Evolutionary conservation across 2,329 filamentous ascomycete genomes (phyloP), one percentile per base, ranked within the genome.

Genomic region (Botrytis porri): DNA sequence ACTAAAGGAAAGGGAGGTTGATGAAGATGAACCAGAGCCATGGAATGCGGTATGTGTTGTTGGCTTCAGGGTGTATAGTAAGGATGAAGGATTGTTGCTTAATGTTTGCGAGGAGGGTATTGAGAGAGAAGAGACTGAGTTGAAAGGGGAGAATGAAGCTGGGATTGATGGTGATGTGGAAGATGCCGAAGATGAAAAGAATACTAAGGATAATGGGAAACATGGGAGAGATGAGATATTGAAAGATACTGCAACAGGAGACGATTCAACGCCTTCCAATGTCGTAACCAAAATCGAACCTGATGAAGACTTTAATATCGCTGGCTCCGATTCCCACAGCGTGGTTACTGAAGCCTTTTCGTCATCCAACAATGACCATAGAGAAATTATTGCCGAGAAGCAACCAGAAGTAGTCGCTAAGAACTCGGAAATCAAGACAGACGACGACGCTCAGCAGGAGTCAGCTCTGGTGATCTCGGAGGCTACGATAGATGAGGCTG

Each of bases 21-120:
- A 78, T 64, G 48, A 62, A 37, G 80, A 80, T 75, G 82, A 78
- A 12, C 77, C 80, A 0, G 83, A 84, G 39, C 82, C 83, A 0
- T 84, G 83, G 83, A 84, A 84, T 75, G 82, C 83, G 20, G 79
- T 84, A 57, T 83, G 82, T 74, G 82, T 84, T 67, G 78, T 84
- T 20, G 82, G 83, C 0, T 82, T 84, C 75, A 80, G 83, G 16
- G 80, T 84, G 22, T 84, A 84, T 73, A 83, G 82, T 4, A 81
- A 83, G 73, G 83, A 90, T 78, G 84, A 85, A 62, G 81, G 83
- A 2, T 43, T 78, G 25, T 72, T 77, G 39, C 70, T 80, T 3
- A 73, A 57, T 62, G 69, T 79, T 63, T 78, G 59, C 45, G 78
- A 77, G 20, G 78, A 75, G 39, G 45, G 32, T 45, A n/a, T 66